Evolutionary conservation across 345 rosid genomes (phyloP).

Genomic region (Linum tenue): DNA sequence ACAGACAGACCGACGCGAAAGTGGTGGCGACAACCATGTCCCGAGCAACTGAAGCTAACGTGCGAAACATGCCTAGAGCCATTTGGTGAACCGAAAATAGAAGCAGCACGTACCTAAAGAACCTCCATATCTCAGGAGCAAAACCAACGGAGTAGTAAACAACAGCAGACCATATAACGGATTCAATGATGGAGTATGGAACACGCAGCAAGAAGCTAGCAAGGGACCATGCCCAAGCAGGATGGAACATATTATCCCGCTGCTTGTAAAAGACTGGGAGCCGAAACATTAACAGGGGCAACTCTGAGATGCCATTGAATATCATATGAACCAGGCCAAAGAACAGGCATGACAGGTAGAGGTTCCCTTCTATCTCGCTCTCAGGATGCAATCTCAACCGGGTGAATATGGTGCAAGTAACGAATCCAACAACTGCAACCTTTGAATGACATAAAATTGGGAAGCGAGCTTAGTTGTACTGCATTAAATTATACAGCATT

Average conservation of each 20-base stretch:
- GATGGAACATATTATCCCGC: constrained; percentile 79
- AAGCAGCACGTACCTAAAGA: constrained; percentile 67
- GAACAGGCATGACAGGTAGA: constrained; percentile 73
- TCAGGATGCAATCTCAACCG: constrained; percentile 74
- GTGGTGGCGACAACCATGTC: constrained; percentile 85
- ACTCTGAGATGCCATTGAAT: constrained; percentile 80
- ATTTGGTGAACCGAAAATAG: constrained; percentile 80
- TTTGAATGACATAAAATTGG: constrained; percentile 9
- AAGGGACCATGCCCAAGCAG: constrained; percentile 83
- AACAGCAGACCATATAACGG: constrained; percentile 75
- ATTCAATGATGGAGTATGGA: constrained; percentile 75
- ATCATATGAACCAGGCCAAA: constrained; percentile 83
- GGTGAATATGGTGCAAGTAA: constrained; percentile 63
- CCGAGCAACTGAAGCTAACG: constrained; percentile 68
- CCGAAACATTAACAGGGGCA: constrained; percentile 68
- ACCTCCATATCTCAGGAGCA: constrained; percentile 70
- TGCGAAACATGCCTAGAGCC: constrained; percentile 78
- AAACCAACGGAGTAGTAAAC: constrained; percentile 82
- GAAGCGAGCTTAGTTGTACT: too few relatives aligned
- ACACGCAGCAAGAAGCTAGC: constrained; percentile 72
- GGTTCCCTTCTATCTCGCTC: constrained; percentile 50
- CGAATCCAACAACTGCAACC: constrained; percentile 81
- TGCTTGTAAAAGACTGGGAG: constrained; percentile 89
- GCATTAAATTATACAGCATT: too few relatives aligned
- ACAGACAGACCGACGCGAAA: constrained; percentile 61